Evolutionary conservation across 140 eudicot genomes (phyloP).

Genomic region (Anethum foeniculum): DNA sequence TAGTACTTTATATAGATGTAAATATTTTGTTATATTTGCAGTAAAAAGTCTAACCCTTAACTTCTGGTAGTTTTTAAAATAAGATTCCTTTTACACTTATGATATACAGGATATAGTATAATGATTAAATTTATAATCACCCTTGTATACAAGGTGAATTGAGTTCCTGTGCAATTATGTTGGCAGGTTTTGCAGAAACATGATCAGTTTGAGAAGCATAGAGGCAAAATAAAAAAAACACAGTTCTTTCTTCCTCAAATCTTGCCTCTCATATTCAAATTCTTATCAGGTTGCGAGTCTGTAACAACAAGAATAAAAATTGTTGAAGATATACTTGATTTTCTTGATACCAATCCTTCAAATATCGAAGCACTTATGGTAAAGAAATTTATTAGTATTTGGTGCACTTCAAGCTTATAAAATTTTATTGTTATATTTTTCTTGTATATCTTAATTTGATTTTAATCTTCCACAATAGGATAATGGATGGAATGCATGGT

Average conservation of each 20-base stretch:
- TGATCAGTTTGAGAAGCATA: conserved; percentile 52
- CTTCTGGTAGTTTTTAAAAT: background rate
- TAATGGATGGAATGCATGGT: conserved; percentile 90
- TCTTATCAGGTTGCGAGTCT: conserved; percentile 68
- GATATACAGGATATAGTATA: background rate
- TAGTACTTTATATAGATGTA: background rate
- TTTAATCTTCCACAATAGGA: conserved; percentile 33
- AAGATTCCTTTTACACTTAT: background rate
- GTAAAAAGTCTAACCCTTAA: background rate
- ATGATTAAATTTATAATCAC: background rate
- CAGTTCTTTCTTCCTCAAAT: conserved; percentile 87
- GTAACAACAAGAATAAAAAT: conserved; percentile 55
- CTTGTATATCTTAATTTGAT: background rate
- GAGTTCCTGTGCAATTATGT: conserved; percentile 4
- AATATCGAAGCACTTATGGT: conserved; percentile 92
- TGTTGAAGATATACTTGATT: conserved; percentile 67
- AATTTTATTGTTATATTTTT: conserved; percentile 3
- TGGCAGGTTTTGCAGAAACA: conserved; percentile 75
- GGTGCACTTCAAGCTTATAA: background rate
- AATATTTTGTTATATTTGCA: no score
- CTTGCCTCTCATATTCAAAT: conserved; percentile 72
- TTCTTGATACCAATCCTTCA: conserved; percentile 82
- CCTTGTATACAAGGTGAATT: background rate
- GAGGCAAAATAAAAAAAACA: conserved; percentile 45
- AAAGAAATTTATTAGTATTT: conserved; percentile 13